Conservation (phyloP, 108 stramenopile species). For the Cyclotella atomus region DNA sequence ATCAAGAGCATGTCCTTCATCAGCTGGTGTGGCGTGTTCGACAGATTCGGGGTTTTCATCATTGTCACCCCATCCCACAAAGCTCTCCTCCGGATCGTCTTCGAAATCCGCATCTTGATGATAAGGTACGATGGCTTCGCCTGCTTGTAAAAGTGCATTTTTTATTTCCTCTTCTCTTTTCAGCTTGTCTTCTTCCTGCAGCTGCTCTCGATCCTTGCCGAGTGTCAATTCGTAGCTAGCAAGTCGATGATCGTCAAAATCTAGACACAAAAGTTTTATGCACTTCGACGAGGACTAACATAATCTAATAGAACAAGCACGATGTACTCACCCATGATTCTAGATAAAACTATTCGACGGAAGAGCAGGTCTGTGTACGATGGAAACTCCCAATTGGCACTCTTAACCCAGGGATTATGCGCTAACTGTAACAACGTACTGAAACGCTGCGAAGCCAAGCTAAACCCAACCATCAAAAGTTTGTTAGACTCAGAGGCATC, state of each 20-base stretch:
- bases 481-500: constrained; percentile 49
- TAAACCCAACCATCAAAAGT: constrained; percentile 14
- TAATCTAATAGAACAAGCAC: not conserved
- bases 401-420: constrained; percentile 51
- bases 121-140: constrained; percentile 63
- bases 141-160: constrained; percentile 60
- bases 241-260: constrained; percentile 63
- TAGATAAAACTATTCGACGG: constrained; percentile 62
- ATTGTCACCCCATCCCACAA: constrained; percentile 35
- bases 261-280: not conserved
- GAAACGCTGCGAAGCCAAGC: constrained; percentile 56
- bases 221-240: constrained; percentile 77
- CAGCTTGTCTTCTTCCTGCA: constrained; percentile 52
- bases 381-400: constrained; percentile 66
- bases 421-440: constrained; percentile 45
- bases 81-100: constrained; percentile 50
- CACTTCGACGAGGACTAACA: not conserved
- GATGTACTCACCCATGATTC: constrained; percentile 36
- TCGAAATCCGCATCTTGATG: constrained; percentile 54
- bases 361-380: constrained; percentile 66
- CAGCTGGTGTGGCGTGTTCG: not conserved
- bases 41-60: constrained; percentile 8
- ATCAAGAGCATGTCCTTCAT: not conserved
- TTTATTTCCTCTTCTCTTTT: constrained; percentile 59
- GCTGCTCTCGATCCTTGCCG: constrained; percentile 67